These are phyloP conservation scores for Fusarium albosuccineum DNA, from an alignment of 2,329 filamentous ascomycete species.

Conservation along the genomic window DNA sequence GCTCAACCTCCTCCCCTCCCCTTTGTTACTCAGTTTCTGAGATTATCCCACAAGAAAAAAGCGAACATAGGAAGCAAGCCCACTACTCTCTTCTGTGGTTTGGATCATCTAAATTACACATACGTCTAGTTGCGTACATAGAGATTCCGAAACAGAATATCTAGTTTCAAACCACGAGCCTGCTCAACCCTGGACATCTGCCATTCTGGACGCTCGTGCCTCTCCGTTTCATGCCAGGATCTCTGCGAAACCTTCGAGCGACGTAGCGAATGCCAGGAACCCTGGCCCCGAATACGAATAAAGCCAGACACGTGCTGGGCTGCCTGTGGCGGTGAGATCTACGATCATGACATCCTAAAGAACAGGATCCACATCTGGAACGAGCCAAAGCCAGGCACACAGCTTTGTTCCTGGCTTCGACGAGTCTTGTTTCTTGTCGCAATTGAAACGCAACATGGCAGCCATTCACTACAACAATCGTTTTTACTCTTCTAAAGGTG, in stretches of 20 bases:
- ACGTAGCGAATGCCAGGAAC: background rate
- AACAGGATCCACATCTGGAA: background rate
- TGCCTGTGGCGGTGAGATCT: constrained; percentile 22
- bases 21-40: constrained; percentile 23
- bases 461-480: background rate
- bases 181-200: constrained; percentile 10
- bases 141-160: background rate
- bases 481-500: background rate
- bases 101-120: background rate
- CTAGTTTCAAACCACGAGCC: background rate
- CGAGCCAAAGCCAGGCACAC: too few species aligned
- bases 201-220: background rate
- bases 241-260: background rate
- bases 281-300: constrained; percentile 16
- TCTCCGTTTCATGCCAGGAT: background rate
- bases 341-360: constrained; percentile 7
- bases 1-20: constrained; percentile 18
- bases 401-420: too few species aligned
- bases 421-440: too few species aligned
- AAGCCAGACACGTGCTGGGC: background rate
- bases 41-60: constrained; percentile 13
- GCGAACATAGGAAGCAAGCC: constrained; percentile 19
- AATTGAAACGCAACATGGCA: too few species aligned
- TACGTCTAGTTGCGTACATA: background rate
- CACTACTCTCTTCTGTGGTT: constrained; percentile 13